Percentiles rank a stretch among this genome's conserved stretches.
These are phyloP conservation scores for Solanum piurae DNA, from an alignment of 257 asterid genomes.

Conservation along the genomic window DNA sequence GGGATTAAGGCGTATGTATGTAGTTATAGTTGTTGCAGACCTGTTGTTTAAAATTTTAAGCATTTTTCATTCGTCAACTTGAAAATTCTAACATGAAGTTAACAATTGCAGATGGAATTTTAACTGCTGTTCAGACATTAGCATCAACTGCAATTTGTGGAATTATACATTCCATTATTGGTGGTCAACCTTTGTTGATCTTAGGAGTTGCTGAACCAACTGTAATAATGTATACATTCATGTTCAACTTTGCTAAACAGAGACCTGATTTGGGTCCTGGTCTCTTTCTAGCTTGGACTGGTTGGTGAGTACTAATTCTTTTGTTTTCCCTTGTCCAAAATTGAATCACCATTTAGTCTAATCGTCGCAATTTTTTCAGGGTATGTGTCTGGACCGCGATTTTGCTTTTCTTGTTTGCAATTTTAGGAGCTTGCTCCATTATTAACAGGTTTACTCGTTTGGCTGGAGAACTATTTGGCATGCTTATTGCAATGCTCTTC, in stretches of 20 bases:
- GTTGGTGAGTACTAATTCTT: constrained; percentile 42
- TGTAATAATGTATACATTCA: constrained; percentile 94
- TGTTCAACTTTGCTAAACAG: constrained; percentile 80
- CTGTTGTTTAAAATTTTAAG: too few species aligned
- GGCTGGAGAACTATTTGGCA: constrained; percentile 88
- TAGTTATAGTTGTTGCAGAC: neutral
- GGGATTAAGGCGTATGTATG: neutral
- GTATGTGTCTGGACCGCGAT: constrained; percentile 96
- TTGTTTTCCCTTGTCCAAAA: neutral
- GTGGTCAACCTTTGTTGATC: constrained; percentile 88
- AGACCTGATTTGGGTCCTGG: constrained; percentile 64
- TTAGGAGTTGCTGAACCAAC: constrained; percentile 97
- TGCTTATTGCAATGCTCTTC: constrained; percentile 95
- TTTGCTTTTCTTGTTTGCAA: constrained; percentile 62
- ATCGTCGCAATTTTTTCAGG: constrained; percentile 28
- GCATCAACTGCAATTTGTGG: constrained; percentile 92
- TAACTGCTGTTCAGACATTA: constrained; percentile 86
- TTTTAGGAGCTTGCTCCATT: constrained; percentile 88
- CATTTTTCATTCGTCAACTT: neutral
- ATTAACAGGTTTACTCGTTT: constrained; percentile 91
- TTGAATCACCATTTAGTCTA: neutral
- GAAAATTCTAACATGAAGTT: neutral
- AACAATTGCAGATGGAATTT: constrained; percentile 57
- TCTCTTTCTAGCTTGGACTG: constrained; percentile 88
- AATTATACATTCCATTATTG: constrained; percentile 78